Percentiles rank a stretch among this genome's conserved stretches.
Conservation (phyloP, 2,329 filamentous ascomycete genomes). For the Plectosphaerella sp. region DNA sequence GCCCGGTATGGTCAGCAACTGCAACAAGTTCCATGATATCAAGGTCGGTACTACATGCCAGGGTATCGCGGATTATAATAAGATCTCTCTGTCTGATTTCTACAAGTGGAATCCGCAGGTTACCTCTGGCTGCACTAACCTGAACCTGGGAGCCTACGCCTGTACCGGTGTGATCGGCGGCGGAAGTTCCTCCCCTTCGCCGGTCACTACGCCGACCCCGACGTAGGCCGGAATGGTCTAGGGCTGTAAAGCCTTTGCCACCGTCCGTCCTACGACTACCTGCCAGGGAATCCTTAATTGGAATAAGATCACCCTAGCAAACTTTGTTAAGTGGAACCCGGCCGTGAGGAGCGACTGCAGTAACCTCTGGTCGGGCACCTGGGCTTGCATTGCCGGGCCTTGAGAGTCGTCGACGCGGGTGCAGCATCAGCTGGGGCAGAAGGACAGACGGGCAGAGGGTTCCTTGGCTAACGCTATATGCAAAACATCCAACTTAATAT, state of each 20-base stretch:
- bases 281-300: constrained; percentile 14
- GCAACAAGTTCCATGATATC: constrained; percentile 18
- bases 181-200: background rate
- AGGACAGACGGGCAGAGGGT: too few species aligned
- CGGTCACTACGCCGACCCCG: background rate
- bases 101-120: constrained; percentile 25
- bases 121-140: constrained; percentile 9
- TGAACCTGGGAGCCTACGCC: constrained; percentile 6
- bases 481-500: too few species aligned
- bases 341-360: constrained; percentile 18
- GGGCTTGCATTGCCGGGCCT: constrained; percentile 8
- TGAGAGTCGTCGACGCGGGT: background rate
- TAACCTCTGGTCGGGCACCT: constrained; percentile 13
- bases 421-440: background rate
- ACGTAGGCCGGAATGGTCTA: constrained; percentile 4
- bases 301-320: constrained; percentile 13
- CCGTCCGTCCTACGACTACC: constrained; percentile 11
- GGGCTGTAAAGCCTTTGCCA: constrained; percentile 12
- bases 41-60: too few species aligned
- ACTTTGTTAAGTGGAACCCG: constrained; percentile 25
- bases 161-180: constrained; percentile 6
- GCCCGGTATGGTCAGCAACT: constrained; percentile 13
- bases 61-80: background rate
- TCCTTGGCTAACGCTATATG: too few species aligned
- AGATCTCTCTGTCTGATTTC: constrained; percentile 13